Conservation (phyloP, 306 rosid genomes). For the Parietaria judaica region DNA sequence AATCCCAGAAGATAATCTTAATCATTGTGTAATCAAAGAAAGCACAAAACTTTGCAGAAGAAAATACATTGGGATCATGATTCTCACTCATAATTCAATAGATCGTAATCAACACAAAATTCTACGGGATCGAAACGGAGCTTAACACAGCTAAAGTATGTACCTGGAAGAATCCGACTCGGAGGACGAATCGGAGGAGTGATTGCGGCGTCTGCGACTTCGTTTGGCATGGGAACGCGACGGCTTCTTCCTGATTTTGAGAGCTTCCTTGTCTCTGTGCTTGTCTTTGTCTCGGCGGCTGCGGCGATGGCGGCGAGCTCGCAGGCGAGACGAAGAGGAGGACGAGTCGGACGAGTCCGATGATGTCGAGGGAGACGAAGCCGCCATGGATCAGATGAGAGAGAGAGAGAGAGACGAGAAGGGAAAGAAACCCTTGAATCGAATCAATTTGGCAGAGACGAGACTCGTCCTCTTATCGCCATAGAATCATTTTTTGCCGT, state of each 20-base stretch:
- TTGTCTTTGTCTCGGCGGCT: constrained; percentile 39
- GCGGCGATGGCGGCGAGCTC: constrained; percentile 33
- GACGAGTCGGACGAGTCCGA: constrained; percentile 35
- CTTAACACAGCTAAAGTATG: neutral
- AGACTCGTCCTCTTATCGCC: neutral
- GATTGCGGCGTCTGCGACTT: constrained; percentile 59
- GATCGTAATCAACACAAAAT: too few species aligned
- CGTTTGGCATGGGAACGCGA: constrained; percentile 59
- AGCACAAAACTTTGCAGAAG: too few species aligned
- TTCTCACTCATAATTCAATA: too few species aligned
- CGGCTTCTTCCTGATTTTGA: constrained; percentile 57
- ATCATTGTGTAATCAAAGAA: too few species aligned
- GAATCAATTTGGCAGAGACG: neutral
- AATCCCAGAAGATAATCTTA: too few species aligned
- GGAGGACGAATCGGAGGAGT: constrained; percentile 50
- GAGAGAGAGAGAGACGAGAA: neutral
- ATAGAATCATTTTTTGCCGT: neutral
- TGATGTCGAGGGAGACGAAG: constrained; percentile 49
- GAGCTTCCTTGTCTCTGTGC: constrained; percentile 44
- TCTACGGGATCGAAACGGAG: too few species aligned
- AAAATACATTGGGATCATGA: too few species aligned
- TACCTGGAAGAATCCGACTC: constrained; percentile 57
- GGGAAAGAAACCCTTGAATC: neutral
- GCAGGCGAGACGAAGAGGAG: constrained; percentile 36
- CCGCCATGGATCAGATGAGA: constrained; percentile 44